Conservation (phyloP, 345 rosid species). For the Citrus hindsii region DNA sequence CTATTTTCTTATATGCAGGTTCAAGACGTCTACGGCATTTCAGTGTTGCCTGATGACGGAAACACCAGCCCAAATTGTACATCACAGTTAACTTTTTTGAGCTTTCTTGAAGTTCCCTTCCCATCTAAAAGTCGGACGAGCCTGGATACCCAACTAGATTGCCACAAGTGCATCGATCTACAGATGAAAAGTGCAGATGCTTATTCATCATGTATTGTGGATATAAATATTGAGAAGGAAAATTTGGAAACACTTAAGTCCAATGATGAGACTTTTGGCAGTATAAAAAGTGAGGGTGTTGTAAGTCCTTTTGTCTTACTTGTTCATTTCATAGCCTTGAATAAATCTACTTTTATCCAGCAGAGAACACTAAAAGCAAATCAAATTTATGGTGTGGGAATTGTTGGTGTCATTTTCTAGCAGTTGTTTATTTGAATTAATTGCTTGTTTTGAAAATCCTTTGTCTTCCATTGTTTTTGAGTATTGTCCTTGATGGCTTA, state of each 20-base stretch:
- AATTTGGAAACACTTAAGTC: slow-evolving; percentile 35
- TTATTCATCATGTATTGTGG: slow-evolving; percentile 62
- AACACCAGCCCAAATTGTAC: slow-evolving; percentile 30
- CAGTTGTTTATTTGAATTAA: neutral
- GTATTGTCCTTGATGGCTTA: slow-evolving; percentile 13
- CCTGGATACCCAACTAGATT: slow-evolving; percentile 42
- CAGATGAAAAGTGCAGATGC: slow-evolving; percentile 51
- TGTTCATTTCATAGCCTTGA: neutral
- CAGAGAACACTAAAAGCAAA: neutral
- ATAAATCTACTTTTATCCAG: slow-evolving; percentile 1
- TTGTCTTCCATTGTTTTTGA: slow-evolving; percentile 3
- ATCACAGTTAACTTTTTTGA: slow-evolving; percentile 52
- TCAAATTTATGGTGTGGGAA: neutral
- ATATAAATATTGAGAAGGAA: slow-evolving; percentile 59
- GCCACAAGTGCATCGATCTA: slow-evolving; percentile 59
- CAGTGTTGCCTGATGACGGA: slow-evolving; percentile 63
- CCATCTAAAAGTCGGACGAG: slow-evolving; percentile 46
- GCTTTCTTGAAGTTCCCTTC: slow-evolving; percentile 63
- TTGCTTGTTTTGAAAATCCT: neutral
- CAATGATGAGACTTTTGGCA: slow-evolving; percentile 41
- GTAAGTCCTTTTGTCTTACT: slow-evolving; percentile 30
- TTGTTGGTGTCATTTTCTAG: neutral
- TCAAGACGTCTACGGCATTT: slow-evolving; percentile 56
- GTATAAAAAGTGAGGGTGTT: slow-evolving; percentile 43
- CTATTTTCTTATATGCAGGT: slow-evolving; percentile 38